Evolutionary conservation across 495 filamentous ascomycete genomes (phyloP).

Genomic region (Neurospora sp.): DNA sequence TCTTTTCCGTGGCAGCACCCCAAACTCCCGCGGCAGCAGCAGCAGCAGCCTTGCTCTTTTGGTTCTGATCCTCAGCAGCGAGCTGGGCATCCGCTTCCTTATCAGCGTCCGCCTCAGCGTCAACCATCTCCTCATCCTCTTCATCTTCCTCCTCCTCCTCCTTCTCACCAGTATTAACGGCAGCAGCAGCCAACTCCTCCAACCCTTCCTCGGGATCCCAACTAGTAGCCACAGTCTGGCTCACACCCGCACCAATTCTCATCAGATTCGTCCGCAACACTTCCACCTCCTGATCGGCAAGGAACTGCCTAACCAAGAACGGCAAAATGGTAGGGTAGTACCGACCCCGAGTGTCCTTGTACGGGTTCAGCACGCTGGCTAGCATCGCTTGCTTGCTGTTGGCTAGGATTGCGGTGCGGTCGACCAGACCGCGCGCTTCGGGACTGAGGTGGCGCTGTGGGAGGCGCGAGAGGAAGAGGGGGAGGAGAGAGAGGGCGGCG

Average conservation of each 20-base stretch:
- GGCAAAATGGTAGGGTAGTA: constrained; percentile 64
- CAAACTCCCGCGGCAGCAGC: not conserved
- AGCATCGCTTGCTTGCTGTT: constrained; percentile 58
- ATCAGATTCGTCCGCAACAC: constrained; percentile 47
- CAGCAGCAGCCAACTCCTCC: not conserved
- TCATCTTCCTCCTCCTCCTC: not conserved
- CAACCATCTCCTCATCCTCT: not conserved
- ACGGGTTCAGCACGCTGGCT: constrained; percentile 69
- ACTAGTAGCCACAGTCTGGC: constrained; percentile 51
- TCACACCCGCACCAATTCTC: not conserved
- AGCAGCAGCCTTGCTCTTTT: not conserved
- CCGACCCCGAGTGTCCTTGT: constrained; percentile 45
- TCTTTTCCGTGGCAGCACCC: not conserved
- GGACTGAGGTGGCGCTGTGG: constrained; percentile 51
- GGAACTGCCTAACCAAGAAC: constrained; percentile 53
- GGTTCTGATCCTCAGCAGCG: constrained; percentile 1
- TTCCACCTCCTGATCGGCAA: constrained; percentile 55
- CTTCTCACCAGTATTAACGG: not conserved
- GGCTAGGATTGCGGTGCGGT: constrained; percentile 65
- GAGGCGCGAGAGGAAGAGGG: constrained; percentile 46
- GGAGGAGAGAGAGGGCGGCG: constrained; percentile 52
- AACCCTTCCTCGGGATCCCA: constrained; percentile 7
- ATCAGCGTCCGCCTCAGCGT: constrained; percentile 12
- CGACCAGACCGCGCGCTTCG: constrained; percentile 57
- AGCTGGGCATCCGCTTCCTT: constrained; percentile 2